Evolutionary conservation across 768 basidiomycete genomes (phyloP).

Genomic region (Russula griseocarnosa): DNA sequence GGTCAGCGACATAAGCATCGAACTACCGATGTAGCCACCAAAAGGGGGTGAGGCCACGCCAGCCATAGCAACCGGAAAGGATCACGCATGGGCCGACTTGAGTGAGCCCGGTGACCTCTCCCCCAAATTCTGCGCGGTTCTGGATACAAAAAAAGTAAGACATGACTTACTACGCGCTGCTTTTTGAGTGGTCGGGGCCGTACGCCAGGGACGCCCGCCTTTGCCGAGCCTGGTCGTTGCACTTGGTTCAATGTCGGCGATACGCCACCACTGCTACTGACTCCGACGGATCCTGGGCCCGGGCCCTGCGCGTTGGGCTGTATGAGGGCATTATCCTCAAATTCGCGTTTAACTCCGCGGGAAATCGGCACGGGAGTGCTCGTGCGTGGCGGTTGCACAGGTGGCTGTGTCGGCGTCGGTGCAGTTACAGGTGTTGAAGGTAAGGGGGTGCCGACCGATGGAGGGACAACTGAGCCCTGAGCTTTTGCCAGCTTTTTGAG

Average conservation of each 20-base stretch:
- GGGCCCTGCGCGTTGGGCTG: slow-evolving; percentile 21
- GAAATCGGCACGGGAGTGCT: slow-evolving; percentile 22
- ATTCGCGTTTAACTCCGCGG: slow-evolving; percentile 28
- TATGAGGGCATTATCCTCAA: slow-evolving; percentile 20
- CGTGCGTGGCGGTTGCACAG: slow-evolving; percentile 23
- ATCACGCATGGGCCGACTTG: background rate
- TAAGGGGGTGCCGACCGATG: slow-evolving; percentile 13
- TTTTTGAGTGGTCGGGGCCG: slow-evolving; percentile 29
- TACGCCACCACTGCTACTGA: background rate
- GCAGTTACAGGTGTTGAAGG: slow-evolving; percentile 16
- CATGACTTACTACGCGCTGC: slow-evolving; percentile 27
- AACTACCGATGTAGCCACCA: background rate
- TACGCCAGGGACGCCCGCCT: slow-evolving; percentile 27
- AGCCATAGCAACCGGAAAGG: background rate
- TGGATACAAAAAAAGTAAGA: background rate
- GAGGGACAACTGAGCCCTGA: slow-evolving; percentile 19
- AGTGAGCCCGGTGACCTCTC: background rate
- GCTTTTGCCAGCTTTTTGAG: slow-evolving; percentile 29
- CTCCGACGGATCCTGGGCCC: background rate
- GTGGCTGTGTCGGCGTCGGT: slow-evolving; percentile 11
- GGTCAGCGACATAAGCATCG: slow-evolving; percentile 11
- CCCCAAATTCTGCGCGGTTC: background rate
- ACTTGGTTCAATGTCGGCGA: slow-evolving; percentile 11
- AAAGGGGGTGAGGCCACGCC: background rate
- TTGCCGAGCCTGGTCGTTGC: slow-evolving; percentile 15